Percentiles rank a stretch among this genome's conserved stretches.
These are phyloP conservation scores for Pseudocercospora fijiensis DNA, from an alignment of 2,329 filamentous ascomycete genomes.

Conservation along the genomic window DNA sequence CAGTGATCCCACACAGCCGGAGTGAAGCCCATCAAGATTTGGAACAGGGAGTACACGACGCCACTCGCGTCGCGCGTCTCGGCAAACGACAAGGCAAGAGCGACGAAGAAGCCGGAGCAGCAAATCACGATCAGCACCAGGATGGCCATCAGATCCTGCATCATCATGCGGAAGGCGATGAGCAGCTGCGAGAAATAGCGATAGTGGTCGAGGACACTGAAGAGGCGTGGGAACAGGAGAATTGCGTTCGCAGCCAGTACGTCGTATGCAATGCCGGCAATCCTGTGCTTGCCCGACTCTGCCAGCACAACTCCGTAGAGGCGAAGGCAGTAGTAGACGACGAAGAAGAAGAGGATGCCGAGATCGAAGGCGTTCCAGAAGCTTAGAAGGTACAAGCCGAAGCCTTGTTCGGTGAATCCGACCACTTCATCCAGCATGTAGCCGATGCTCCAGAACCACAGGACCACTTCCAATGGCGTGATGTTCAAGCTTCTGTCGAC, in stretches of 20 bases:
- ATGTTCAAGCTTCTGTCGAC: slow-evolving; percentile 73
- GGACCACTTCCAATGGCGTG: slow-evolving; percentile 79
- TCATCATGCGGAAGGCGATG: slow-evolving; percentile 93
- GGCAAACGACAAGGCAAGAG: slow-evolving; percentile 79
- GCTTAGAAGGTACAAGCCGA: slow-evolving; percentile 94
- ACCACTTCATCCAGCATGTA: slow-evolving; percentile 97
- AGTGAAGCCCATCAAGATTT: slow-evolving; percentile 93
- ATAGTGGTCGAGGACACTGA: slow-evolving; percentile 91
- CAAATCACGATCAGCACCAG: slow-evolving; percentile 80
- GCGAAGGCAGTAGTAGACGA: slow-evolving; percentile 86
- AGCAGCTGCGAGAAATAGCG: slow-evolving; percentile 93
- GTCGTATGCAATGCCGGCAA: slow-evolving; percentile 86
- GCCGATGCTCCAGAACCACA: slow-evolving; percentile 97
- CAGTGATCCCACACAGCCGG: slow-evolving; percentile 90
- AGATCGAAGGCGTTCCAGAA: slow-evolving; percentile 97
- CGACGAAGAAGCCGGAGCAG: slow-evolving; percentile 93
- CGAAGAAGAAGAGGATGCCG: slow-evolving; percentile 79
- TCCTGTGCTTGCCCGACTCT: slow-evolving; percentile 64
- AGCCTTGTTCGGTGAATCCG: slow-evolving; percentile 94
- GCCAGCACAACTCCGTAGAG: slow-evolving; percentile 83
- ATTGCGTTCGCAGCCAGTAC: slow-evolving; percentile 91
- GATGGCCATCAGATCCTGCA: slow-evolving; percentile 80
- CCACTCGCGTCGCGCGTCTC: slow-evolving; percentile 67
- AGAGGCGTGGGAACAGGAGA: slow-evolving; percentile 82
- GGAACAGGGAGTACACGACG: slow-evolving; percentile 88